Base-by-base conservation (phyloP, 202 grass and related monocot genomes). In the Dendrocalamus latiflorus region DNA sequence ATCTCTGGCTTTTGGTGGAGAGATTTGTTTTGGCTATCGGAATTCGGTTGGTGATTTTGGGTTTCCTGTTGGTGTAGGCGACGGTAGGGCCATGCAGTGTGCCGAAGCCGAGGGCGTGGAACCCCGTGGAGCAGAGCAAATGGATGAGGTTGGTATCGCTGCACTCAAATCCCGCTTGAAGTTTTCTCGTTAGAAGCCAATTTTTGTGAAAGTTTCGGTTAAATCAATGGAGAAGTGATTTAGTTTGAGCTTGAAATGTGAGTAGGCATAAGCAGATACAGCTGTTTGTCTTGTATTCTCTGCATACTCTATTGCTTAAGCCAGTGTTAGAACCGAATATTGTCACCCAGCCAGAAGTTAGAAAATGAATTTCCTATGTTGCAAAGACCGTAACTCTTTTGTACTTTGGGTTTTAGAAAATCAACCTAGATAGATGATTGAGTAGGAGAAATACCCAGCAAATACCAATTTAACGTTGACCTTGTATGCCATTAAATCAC, bases 21-120 rank as follows among this genome's bases (percentile, higher is more conserved):
- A 81, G 44, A 70, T 76, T 85, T 64, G 17, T 26, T 61, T 54
- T 58, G 64, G 10, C 8, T 66, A 74, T 78, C 79, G 59, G 53
- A 71, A 63, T 89, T 77, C 45, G 36, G 50, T 87, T 65, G 39
- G 10, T 88, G 85, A 79, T 85, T 58, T 78, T 64, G 49, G 60
- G 20, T 73, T 48, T 65, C 24, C 15, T 72, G 48, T 71, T 71
- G 34, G 10, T 84, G 34, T 74, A 99, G 97, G 97, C 93, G 36
- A 97, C 93, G 17, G 93, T 91, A 9, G 93, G 97, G 66, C 97
- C 97, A 42, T 99, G 97, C 66, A 92, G 86, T 85, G 89, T 87
- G 77, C 86, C 93, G 42, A 99, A 92, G 86, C 97, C 97, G 54
- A 96, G 97, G 68, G 89, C 91, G 47, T 99, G 97, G 93, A 99